Base-by-base conservation (phyloP, 352 stramenopile species). In the Aphanomyces astaci region DNA sequence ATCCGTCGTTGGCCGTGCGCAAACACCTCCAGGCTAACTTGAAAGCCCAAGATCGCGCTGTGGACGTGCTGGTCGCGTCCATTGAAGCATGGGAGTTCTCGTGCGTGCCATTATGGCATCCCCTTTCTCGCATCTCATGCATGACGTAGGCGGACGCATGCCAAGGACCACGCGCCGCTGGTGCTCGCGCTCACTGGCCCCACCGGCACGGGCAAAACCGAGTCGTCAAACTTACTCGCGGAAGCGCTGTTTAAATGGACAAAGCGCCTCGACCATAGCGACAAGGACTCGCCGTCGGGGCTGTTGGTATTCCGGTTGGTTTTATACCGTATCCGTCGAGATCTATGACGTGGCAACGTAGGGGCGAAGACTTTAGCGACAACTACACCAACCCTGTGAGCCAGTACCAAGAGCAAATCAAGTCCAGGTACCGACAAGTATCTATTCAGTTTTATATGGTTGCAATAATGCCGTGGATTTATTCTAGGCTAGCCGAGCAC, bases 131-230 rank as follows among this genome's bases (percentile, higher is more conserved):
- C 28, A 46, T 68, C 31, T 46, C 22, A 72, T 19, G 22, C 17
- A 17, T 13, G 15, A n/a, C 22, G 3, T 71, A 90, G 79, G 39
- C 74, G 79, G 43, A 75, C 74, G 46, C 80, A 77, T 9, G 74
- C 68, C 4, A 87, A 83, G 33, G 80, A 92, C 40, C 78, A 81
- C 7, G 73, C 78, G 25, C 89, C 89, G 17, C 73, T 97, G 10
- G 89, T 96, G 46, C 65, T 97, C 52, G 89, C 89, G 4, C 82
- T 97, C 64, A 96, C 87, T 22, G 89, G 89, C 24, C 90, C 89
- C 4, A 96, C 89, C 0, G 89, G 89, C 19, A 92, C 86, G 3
- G 89, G 89, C n/a, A 97, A 97, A 75, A 96, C 88, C 17, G 89
- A 96, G 66, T 93, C 87, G 66, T 90, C 89, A 19, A 85, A 90